These are phyloP conservation scores for Tricholoma terreum DNA, from an alignment of 768 basidiomycete species.

Conservation along the genomic window DNA sequence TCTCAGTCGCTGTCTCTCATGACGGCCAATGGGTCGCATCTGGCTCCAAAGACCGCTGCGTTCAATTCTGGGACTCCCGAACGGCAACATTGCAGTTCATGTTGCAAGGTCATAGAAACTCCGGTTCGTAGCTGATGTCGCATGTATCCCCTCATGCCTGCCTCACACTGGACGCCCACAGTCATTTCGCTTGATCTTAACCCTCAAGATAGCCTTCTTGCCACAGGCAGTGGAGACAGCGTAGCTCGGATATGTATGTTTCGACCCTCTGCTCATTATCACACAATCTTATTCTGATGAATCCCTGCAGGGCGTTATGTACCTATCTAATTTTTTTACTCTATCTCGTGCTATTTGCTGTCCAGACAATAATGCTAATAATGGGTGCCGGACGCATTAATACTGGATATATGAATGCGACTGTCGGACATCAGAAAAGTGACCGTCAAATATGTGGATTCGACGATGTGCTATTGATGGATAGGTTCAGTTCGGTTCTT, in stretches of 20 bases:
- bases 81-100: conserved; percentile 82
- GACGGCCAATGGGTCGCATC: conserved; percentile 94
- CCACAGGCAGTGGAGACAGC: conserved; percentile 54
- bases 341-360: too few species aligned
- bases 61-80: conserved; percentile 89
- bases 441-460: too few species aligned
- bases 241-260: conserved; percentile 54
- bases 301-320: conserved; percentile 11
- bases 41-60: conserved; percentile 91
- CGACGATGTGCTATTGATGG: too few species aligned
- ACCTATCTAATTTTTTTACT: not conserved
- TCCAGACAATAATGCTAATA: too few species aligned
- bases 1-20: conserved; percentile 69
- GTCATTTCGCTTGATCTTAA: conserved; percentile 52
- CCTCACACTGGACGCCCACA: conserved; percentile 10
- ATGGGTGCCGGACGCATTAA: too few species aligned
- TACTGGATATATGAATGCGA: too few species aligned
- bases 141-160: not conserved
- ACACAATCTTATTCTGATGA: not conserved
- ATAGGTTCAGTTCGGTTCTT: too few species aligned
- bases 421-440: too few species aligned
- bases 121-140: conserved; percentile 41
- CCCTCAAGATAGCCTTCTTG: conserved; percentile 42
- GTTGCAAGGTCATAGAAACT: conserved; percentile 73
- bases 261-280: conserved; percentile 19